A percentile compares a stretch with the other conserved stretches of the same genome.
These are phyloP conservation scores for Sugiyamaella grinbergsii DNA, from an alignment of 1,139 yeast species.

Conservation along the genomic window DNA sequence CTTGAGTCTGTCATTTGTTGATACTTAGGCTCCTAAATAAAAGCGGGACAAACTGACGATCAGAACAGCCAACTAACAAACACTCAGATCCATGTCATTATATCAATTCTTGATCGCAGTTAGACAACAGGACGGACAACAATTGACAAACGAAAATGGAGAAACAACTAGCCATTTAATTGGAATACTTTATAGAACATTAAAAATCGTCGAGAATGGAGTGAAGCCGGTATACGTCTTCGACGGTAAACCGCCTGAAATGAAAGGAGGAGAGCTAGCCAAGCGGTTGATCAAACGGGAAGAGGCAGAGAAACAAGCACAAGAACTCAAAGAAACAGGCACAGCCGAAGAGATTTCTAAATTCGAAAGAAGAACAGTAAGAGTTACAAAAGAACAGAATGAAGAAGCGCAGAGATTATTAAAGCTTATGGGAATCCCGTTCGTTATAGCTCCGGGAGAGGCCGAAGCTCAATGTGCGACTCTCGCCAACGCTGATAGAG, in stretches of 20 bases:
- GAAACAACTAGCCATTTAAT: slow-evolving; percentile 91
- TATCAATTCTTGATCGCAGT: slow-evolving; percentile 95
- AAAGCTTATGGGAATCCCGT: slow-evolving; percentile 92
- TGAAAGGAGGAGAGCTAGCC: slow-evolving; percentile 91
- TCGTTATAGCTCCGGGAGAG: slow-evolving; percentile 91
- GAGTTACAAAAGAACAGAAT: slow-evolving; percentile 85
- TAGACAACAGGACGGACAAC: slow-evolving; percentile 95
- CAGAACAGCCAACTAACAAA: not conserved
- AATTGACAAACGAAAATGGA: slow-evolving; percentile 82
- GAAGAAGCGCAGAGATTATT: slow-evolving; percentile 86
- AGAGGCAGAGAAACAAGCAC: slow-evolving; percentile 76
- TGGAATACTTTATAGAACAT: slow-evolving; percentile 93
- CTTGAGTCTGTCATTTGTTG: no score
- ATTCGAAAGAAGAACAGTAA: slow-evolving; percentile 83
- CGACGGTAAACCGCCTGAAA: slow-evolving; percentile 92
- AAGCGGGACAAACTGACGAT: not conserved
- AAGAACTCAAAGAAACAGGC: slow-evolving; percentile 75
- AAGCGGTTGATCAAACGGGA: slow-evolving; percentile 80
- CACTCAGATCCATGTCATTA: slow-evolving; percentile 73
- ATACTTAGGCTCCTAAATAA: no score
- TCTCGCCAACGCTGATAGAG: slow-evolving; percentile 77
- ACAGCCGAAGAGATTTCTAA: slow-evolving; percentile 73
- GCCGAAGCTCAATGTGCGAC: slow-evolving; percentile 99
- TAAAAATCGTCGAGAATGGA: slow-evolving; percentile 85
- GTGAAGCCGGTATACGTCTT: slow-evolving; percentile 95